Evolutionary conservation across 2,329 filamentous ascomycete species (phyloP), one percentile per base, ranked within the genome.

Genomic region (Phialophora expanda): DNA sequence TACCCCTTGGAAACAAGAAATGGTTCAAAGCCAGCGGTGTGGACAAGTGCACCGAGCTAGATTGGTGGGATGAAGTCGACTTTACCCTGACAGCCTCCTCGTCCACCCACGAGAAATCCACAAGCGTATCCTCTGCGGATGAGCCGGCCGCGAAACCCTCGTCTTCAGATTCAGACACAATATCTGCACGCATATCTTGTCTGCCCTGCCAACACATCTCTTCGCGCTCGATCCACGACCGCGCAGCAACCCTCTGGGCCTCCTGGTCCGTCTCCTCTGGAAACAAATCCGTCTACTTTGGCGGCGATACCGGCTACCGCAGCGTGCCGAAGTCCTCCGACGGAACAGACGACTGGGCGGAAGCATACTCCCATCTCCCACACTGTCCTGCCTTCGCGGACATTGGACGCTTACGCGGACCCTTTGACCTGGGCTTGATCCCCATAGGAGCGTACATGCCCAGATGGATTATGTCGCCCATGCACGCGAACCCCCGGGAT

Each of bases 41-140:
- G 61, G 70, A 85, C 1, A 91, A 92, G 66, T 89, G 94, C 51
- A 96, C 92, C 0, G 93, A 97, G 79, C 78, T 97, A 73, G 94
- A 98, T 78, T 97, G 94, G 94, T 97, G 94, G 94, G 89, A 96
- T 72, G 89, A 91, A 69, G 85, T 87, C 5, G 88, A 94, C 56
- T 77, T 97, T n/a, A 87, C 81, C 0, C 78, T 97, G 28, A 82
- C 85, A 14, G 75, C 78, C 6, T 53, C 46, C 0, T 54, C 58
- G 70, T 70, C 73, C 14, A 46, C 58, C 1, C 63, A 69, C 0
- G 71, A 76, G 57, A 72, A 76, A 72, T 66, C 70, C 34, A 46
- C 55, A 12, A 70, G 48, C 51, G 74, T 78, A 3, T 75, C 74
- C 34, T 73, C 70, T n/a, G 66, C 69, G 8, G 72, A 75, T 22